phyloP scores from a whole-genome alignment of 2,329 filamentous ascomycete species.

The Cercospora beticola region DNA sequence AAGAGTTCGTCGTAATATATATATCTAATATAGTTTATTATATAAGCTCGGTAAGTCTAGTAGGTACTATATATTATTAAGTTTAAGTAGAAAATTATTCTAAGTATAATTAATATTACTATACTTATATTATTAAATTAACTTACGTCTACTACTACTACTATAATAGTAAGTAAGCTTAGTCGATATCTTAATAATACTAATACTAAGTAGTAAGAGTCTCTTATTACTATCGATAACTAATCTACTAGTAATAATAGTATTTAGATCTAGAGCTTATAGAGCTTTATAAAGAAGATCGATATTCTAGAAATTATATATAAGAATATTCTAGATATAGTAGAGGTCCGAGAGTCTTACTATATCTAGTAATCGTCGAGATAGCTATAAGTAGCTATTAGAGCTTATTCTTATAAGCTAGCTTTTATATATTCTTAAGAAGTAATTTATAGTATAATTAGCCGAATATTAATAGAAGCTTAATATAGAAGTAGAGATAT shows the following conservation, averaged over 20 bases:
- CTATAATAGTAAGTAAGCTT: background rate
- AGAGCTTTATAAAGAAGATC: background rate
- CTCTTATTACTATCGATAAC: background rate
- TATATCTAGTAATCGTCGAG: background rate
- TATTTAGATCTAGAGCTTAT: background rate
- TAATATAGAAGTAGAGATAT: no score
- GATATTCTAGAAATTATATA: background rate
- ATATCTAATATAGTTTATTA: background rate
- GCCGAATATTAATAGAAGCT: no score
- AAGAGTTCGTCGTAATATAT: background rate
- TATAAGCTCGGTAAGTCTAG: background rate
- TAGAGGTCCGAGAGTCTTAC: background rate
- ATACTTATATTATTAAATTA: background rate
- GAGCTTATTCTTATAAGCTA: background rate
- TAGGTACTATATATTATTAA: background rate
- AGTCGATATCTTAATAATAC: background rate
- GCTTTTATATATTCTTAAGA: background rate
- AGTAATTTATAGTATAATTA: no score
- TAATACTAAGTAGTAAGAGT: background rate
- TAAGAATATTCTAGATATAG: background rate
- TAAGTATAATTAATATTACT: background rate
- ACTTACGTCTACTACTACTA: background rate
- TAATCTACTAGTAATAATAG: background rate
- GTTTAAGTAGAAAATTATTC: background rate
- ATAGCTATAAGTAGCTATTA: background rate